These are phyloP conservation scores for Mucor sp. DNA, from an alignment of 371 early-diverging fungal species.

Conservation along the genomic window DNA sequence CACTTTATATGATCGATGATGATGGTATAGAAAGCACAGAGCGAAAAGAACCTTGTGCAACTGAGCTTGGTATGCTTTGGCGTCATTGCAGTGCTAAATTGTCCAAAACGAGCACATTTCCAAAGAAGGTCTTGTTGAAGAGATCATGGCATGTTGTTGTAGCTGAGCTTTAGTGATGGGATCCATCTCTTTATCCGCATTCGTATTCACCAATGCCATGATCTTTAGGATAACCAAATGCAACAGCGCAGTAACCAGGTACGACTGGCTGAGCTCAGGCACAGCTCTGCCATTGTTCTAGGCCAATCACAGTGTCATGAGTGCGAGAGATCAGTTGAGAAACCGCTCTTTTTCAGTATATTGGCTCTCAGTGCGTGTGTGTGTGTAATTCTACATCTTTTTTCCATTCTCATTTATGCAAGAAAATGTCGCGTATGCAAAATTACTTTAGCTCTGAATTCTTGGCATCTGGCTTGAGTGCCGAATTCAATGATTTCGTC, in stretches of 20 bases:
- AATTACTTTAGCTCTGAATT: conserved; percentile 40
- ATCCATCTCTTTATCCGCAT: too few species aligned
- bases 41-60: background rate
- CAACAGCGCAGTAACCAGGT: too few species aligned
- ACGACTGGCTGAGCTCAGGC: too few species aligned
- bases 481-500: conserved; percentile 38
- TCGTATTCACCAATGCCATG: too few species aligned
- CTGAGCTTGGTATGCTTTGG: background rate
- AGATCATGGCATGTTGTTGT: too few species aligned
- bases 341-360: background rate
- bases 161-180: too few species aligned
- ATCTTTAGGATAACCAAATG: too few species aligned
- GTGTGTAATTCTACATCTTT: background rate
- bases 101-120: background rate
- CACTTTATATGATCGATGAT: background rate
- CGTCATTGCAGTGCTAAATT: background rate
- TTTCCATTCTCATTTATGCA: conserved; percentile 1
- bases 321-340: background rate
- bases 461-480: conserved; percentile 39
- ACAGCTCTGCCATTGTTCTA: too few species aligned
- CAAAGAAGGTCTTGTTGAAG: too few species aligned
- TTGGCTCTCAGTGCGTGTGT: background rate
- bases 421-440: conserved; percentile 19
- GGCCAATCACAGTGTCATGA: background rate
- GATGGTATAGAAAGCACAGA: background rate